phyloP scores from a whole-genome alignment of 768 basidiomycete species.

The Lactarius indigo region DNA sequence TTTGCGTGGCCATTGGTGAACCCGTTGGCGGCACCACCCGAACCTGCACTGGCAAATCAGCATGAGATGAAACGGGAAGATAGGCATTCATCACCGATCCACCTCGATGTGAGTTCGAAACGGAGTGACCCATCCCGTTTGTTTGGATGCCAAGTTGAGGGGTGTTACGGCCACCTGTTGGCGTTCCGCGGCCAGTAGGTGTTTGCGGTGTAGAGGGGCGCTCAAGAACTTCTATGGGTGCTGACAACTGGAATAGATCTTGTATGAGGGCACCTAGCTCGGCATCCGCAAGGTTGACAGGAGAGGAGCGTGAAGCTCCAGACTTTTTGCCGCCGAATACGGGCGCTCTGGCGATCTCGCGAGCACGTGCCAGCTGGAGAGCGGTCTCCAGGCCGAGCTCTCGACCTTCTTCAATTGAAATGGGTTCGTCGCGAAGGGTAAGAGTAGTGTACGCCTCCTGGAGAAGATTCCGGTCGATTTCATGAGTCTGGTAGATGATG shows the following conservation, averaged over 20 bases:
- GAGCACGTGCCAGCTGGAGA: slow-evolving; percentile 47
- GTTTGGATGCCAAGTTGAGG: slow-evolving; percentile 15
- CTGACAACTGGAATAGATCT: slow-evolving; percentile 20
- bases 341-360: slow-evolving; percentile 38
- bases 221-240: background rate
- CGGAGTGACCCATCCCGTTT: slow-evolving; percentile 9
- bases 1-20: slow-evolving; percentile 17
- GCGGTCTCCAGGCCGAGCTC: slow-evolving; percentile 57
- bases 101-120: slow-evolving; percentile 24
- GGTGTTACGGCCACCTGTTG: slow-evolving; percentile 18
- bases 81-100: slow-evolving; percentile 27
- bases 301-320: background rate
- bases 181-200: slow-evolving; percentile 16
- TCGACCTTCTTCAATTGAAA: slow-evolving; percentile 51
- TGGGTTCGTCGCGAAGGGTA: slow-evolving; percentile 48
- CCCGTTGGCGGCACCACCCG: slow-evolving; percentile 14
- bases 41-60: slow-evolving; percentile 22
- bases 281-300: background rate
- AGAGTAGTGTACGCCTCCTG: slow-evolving; percentile 50
- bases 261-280: slow-evolving; percentile 23
- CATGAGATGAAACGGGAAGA: slow-evolving; percentile 20
- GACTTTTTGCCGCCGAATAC: slow-evolving; percentile 1
- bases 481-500: slow-evolving; percentile 49
- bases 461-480: slow-evolving; percentile 47
- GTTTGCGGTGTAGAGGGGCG: slow-evolving; percentile 14